A percentile compares a stretch with the other conserved stretches of the same genome.
These are phyloP conservation scores for Balakata baccata DNA, from an alignment of 345 rosid species.

Conservation along the genomic window DNA sequence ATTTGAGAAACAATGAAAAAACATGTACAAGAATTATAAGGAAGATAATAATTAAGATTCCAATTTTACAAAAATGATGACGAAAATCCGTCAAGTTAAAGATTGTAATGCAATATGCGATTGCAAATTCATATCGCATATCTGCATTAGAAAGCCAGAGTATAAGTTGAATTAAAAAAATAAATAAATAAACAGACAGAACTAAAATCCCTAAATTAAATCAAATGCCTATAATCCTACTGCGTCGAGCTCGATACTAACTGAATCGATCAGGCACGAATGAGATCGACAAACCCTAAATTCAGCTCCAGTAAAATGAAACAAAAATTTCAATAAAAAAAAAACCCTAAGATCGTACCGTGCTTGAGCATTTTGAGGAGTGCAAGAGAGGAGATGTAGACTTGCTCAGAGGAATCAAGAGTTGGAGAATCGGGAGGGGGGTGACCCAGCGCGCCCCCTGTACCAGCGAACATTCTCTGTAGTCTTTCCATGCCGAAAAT, in stretches of 20 bases:
- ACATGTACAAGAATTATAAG: too few relatives aligned
- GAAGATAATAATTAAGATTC: too few relatives aligned
- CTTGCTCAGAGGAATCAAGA: conserved; percentile 84
- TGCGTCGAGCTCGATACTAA: too few relatives aligned
- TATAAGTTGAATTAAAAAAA: not conserved
- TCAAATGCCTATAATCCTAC: not conserved
- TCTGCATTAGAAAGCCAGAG: not conserved
- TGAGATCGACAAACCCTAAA: not conserved
- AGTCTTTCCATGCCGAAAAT: conserved; percentile 74
- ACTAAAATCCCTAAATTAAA: not conserved
- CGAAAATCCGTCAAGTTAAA: not conserved
- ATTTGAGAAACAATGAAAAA: too few relatives aligned
- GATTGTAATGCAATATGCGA: not conserved
- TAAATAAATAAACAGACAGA: not conserved
- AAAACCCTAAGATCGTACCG: conserved; percentile 38
- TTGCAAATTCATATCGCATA: not conserved
- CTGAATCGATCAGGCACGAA: not conserved
- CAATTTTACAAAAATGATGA: not conserved
- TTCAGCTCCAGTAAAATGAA: not conserved
- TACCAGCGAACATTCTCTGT: conserved; percentile 85
- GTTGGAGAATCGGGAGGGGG: conserved; percentile 92
- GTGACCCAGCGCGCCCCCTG: conserved; percentile 79
- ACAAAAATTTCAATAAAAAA: not conserved
- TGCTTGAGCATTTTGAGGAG: conserved; percentile 95
- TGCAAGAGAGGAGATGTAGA: conserved; percentile 92